Base-by-base conservation (phyloP, 2,329 filamentous ascomycete genomes). In the Scleromitrula shiraiana region DNA sequence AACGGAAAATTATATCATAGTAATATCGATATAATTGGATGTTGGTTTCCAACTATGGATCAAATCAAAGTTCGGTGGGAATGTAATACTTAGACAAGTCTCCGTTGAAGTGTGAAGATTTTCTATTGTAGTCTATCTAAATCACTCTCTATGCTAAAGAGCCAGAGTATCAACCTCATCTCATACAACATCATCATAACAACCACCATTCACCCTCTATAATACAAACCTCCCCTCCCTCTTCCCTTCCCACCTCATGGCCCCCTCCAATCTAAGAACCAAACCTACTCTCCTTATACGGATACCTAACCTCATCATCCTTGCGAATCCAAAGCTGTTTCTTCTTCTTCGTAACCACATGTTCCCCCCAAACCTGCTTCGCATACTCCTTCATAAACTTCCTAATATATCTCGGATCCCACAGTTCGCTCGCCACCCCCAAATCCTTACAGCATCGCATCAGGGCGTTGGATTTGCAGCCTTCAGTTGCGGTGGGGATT, bases 391-490 rank as follows among this genome's bases (percentile, higher is more conserved):
- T 80, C 73, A 85, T 85, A 70, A 88, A 98, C 59, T 77, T 78
- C 59, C 86, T 80, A 56, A 97, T 88, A 70, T 85, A 98, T 47
- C 86, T 74, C 29, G 93, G 93, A 70, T 98, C 93, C 93, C 93
- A 98, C 17, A 98, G 77, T 69, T 98, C 93, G 55, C 85, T 90
- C 1, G 88, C 93, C 56, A 98, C 85, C 29, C 93, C 93, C 26
- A 98, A 71, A 67, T 98, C 93, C 72, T 98, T 98, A 74, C 93
- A 97, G 76, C 91, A 97, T 50, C 93, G 86, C 82, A 97, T 94
- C 57, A 98, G 75, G 10, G 93, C 93, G 65, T 98, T 98, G 54
- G 89, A 95, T 70, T 96, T 96, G 76, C 89, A 95, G 45, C 93
- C 93, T 69, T 98, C 93, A 51, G 90, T 90, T 7, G 93, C 90